These are phyloP conservation scores for Thermothelomyces thermophilus DNA, from an alignment of 2,329 filamentous ascomycete species.

Conservation along the genomic window DNA sequence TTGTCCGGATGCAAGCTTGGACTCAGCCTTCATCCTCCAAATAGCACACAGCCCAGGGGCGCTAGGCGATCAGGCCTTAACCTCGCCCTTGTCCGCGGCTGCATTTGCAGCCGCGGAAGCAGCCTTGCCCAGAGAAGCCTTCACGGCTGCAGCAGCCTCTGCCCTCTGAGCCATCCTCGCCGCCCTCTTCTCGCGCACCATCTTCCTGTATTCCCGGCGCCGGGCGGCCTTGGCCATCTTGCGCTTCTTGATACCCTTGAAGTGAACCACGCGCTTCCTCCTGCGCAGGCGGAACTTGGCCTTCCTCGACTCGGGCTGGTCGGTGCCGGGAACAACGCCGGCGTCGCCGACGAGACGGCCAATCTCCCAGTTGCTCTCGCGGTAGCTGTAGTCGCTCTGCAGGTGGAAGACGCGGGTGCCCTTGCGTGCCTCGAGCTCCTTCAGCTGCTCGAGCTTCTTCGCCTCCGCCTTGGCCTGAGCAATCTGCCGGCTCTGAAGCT, in stretches of 20 bases:
- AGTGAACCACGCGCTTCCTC: conserved; percentile 19
- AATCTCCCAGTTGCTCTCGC: conserved; percentile 54
- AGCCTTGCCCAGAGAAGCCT: conserved; percentile 3
- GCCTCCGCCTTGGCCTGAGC: conserved; percentile 14
- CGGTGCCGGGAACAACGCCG: conserved; percentile 27
- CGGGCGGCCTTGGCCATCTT: conserved; percentile 24
- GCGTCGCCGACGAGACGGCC: conserved; percentile 42
- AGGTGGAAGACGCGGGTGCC: conserved; percentile 42
- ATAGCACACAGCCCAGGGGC: not conserved
- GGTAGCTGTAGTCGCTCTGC: conserved; percentile 50
- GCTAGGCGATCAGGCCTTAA: conserved; percentile 5
- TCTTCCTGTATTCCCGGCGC: conserved; percentile 22
- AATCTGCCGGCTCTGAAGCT: conserved; percentile 16
- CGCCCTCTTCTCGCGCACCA: conserved; percentile 23
- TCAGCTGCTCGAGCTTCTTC: conserved; percentile 21
- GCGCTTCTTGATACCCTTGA: conserved; percentile 21
- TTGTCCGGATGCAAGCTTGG: not conserved
- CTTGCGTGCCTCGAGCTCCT: conserved; percentile 36
- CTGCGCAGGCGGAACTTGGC: conserved; percentile 36
- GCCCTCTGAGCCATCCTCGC: conserved; percentile 19
- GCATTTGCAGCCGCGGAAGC: conserved; percentile 10
- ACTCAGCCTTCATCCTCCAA: not conserved
- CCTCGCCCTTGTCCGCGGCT: conserved; percentile 8
- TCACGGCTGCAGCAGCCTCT: conserved; percentile 13
- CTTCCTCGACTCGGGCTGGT: conserved; percentile 45